phyloP scores from a whole-genome alignment of 208 protist genomes.

The Trypanosoma rangeli region DNA sequence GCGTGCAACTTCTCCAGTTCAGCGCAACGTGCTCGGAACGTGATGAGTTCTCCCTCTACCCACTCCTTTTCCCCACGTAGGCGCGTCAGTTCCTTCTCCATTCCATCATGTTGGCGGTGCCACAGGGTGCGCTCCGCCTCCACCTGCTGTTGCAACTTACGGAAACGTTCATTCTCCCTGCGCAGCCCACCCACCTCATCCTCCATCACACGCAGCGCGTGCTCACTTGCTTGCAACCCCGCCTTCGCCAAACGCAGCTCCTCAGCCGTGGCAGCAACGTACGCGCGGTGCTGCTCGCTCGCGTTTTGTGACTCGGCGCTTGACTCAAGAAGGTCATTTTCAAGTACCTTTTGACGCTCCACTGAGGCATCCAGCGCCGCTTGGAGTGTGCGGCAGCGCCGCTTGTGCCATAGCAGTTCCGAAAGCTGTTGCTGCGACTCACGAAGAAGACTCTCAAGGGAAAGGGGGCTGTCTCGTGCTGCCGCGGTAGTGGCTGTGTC shows the following conservation, averaged over 20 bases:
- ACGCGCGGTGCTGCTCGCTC: conserved; percentile 26
- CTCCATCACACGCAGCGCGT: conserved; percentile 2
- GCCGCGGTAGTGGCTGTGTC: neutral
- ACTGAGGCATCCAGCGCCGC: conserved; percentile 1
- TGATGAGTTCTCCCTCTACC: neutral
- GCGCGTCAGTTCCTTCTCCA: conserved; percentile 14
- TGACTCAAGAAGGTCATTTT: conserved; percentile 13
- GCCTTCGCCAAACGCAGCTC: conserved; percentile 4
- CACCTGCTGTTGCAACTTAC: neutral
- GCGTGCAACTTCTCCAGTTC: conserved; percentile 2
- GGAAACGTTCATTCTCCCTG: conserved; percentile 5
- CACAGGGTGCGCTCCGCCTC: neutral
- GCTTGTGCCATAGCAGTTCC: conserved; percentile 35
- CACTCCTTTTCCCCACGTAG: conserved; percentile 2
- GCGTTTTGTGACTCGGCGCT: neutral
- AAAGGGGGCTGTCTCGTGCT: conserved; percentile 1
- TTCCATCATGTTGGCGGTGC: neutral
- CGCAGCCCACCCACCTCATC: conserved; percentile 15
- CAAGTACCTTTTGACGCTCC: conserved; percentile 3
- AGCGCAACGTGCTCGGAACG: neutral
- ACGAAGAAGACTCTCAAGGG: conserved; percentile 26
- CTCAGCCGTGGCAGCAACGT: conserved; percentile 19
- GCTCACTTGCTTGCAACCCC: conserved; percentile 2
- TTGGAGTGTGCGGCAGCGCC: conserved; percentile 21
- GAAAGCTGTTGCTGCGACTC: conserved; percentile 35